Evolutionary conservation across 2,329 filamentous ascomycete genomes (phyloP), one percentile per base, ranked within the genome.

Genomic region (Exserohilum turcica): DNA sequence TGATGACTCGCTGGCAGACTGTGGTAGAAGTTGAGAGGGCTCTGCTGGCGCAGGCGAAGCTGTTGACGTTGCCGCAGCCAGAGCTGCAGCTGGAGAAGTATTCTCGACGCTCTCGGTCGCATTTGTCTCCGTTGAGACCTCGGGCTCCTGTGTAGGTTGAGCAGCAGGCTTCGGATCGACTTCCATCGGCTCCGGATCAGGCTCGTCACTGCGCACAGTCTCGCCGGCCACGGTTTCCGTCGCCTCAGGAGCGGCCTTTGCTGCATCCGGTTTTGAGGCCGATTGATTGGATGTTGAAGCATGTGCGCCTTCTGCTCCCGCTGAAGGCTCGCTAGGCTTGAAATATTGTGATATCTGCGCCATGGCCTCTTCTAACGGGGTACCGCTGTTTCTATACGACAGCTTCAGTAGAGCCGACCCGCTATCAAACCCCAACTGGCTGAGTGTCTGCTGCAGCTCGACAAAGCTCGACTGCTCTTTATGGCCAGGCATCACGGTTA

Each of bases 401-500:
- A 99, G 76, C 52, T 90, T 84, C 48, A 99, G 81, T 49, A 96
- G 77, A 4, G 90, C 87, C 67, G 84, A 93, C 5, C 94, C 93
- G 42, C 85, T 88, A 70, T 92, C 95, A 66, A 95, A 88, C 0
- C 94, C 94, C 15, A 97, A 78, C 72, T 96, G 91, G 5, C 86
- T 87, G 39, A 99, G 76, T 1, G 91, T 92, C 80, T 96, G 96
- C 73, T 97, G 91, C 52, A 97, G 82, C 66, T 95, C 92, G 15
- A 80, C 80, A 65, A 97, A 90, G 0, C 84, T 86, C 2, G 87
- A 83, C 13, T 96, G 76, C 63, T 93, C 90, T 65, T 90, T 83
- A 50, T 74, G 72, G 16, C 64, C 65, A 8, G 89, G 90, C 82
- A 96, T 88, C 58, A 96, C 84, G 59, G 92, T 88, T 48, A 97